Evolutionary conservation across 169 alveolate genomes (phyloP), one percentile per base, ranked within the genome.

Genomic region (Plasmodium chabaudi): DNA sequence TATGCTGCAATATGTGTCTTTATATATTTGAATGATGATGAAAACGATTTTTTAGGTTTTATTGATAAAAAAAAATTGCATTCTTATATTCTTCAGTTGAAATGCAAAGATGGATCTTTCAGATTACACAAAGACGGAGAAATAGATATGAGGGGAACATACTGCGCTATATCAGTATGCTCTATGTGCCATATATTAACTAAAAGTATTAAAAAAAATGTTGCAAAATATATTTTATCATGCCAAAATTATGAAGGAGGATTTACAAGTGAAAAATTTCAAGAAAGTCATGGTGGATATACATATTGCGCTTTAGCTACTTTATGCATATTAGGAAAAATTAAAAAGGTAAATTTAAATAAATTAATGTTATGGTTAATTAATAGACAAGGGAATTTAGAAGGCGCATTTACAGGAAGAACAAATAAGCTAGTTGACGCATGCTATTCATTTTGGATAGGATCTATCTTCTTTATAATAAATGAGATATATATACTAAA

Each of bases 241-340:
- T 97, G 99, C 87, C 96, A 97, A 71, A 96, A 99, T 46, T 98
- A 97, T 88, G 99, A 98, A 89, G 99, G 99, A 25, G 99, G 99
- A 9, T 94, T 97, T 56, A 95, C 98, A 4, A 98, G 99, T 21
- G 98, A 95, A 63, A 98, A 98, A 9, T 93, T 60, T 86, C 97
- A 97, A 57, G 99, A 98, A 92, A 98, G 99, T 27, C 99, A 98
- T 93, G 99, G 99, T 10, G 99, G 99, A 7, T 98, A 97, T 93
- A 95, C 99, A 13, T 98, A 94, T 94, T 98, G 99, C 92, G 99
- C 98, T 13, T 92, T 97, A n/a, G 98, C 99, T 63, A 96, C 98
- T 10, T 92, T 98, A 77, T 88, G 93, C 21, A 82, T 97, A 42
- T 71, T 98, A 60, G 95, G 95, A 44, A 88, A 93, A 72, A 73